Percentiles rank a stretch among this genome's conserved stretches.
phyloP scores from a whole-genome alignment of 306 rosid species.

The Dryas drummondii region DNA sequence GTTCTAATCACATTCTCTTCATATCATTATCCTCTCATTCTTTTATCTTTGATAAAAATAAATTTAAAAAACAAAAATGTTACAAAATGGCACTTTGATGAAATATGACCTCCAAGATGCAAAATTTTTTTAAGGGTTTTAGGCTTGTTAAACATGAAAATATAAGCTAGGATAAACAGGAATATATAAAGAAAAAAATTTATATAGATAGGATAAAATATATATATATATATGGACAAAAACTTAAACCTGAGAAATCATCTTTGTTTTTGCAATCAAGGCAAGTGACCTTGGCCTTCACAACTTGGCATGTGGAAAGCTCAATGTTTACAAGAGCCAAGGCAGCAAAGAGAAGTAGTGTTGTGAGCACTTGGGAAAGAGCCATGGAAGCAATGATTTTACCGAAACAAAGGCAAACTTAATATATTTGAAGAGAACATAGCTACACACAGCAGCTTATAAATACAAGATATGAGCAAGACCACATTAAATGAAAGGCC shows the following conservation, averaged over 20 bases:
- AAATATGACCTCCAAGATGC: no score
- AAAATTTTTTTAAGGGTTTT: no score
- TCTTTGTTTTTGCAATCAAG: constrained; percentile 48
- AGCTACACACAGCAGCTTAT: background rate
- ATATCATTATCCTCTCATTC: no score
- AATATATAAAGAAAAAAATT: no score
- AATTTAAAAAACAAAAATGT: no score
- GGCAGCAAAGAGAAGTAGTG: constrained; percentile 43
- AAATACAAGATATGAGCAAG: background rate
- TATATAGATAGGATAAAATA: no score
- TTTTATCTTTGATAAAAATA: no score
- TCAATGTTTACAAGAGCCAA: constrained; percentile 39
- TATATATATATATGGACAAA: no score
- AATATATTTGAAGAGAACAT: background rate
- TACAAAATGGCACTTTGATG: no score
- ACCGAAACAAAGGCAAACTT: background rate
- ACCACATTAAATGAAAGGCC: constrained; percentile 6
- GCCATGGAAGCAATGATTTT: constrained; percentile 42
- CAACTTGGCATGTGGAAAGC: constrained; percentile 43
- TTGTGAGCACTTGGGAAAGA: constrained; percentile 34
- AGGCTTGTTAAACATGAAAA: no score
- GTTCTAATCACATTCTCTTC: no score
- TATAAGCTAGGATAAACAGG: no score
- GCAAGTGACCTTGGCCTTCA: constrained; percentile 70
- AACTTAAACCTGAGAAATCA: constrained; percentile 59